Evolutionary conservation across 225 moss, liverwort and hornwort genomes (phyloP).

Genomic region (Pleurozium schreberi): DNA sequence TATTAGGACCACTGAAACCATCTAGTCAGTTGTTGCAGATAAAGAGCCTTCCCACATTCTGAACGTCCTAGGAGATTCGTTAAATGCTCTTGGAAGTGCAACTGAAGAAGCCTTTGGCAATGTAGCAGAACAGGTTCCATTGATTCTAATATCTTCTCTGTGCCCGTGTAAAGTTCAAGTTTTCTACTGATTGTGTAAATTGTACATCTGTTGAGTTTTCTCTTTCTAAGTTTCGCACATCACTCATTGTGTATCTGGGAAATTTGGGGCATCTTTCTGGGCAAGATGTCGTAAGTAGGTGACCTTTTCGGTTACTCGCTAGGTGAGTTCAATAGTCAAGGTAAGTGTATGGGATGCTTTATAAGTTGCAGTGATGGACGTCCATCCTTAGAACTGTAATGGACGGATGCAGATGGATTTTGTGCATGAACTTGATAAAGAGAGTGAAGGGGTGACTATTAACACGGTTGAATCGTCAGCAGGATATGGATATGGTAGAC

Average conservation of each 20-base stretch:
- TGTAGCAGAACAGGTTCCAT: conserved; percentile 14
- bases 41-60: neutral
- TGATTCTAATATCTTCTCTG: neutral
- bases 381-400: neutral
- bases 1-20: neutral
- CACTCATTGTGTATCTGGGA: neutral
- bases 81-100: neutral
- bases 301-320: neutral
- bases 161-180: neutral
- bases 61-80: neutral
- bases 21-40: conserved; percentile 1
- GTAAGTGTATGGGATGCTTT: neutral
- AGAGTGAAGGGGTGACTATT: neutral
- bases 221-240: neutral
- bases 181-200: neutral
- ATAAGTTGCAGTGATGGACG: neutral
- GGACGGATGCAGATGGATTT: neutral
- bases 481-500: conserved; percentile 10
- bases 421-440: neutral
- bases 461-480: neutral
- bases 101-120: neutral
- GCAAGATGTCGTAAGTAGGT: neutral
- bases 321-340: neutral
- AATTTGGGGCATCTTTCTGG: neutral
- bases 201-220: neutral